Conservation (phyloP, 1,284 basidiomycete genomes). For the Vanrija pseudolonga region DNA sequence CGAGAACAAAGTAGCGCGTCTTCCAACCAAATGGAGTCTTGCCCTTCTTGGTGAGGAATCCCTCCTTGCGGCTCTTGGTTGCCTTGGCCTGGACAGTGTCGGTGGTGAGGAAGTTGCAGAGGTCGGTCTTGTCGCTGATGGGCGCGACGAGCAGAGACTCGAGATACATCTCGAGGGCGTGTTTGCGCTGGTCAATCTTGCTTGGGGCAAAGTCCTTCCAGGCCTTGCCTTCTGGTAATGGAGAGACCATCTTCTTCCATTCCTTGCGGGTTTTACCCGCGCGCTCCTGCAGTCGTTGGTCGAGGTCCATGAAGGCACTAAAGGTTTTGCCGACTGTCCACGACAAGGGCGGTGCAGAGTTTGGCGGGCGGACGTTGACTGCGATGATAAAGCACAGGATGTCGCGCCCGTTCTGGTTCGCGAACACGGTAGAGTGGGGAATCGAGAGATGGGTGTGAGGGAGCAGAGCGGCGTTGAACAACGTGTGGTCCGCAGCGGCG, state of each 20-base stretch:
- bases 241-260: constrained; percentile 69
- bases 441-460: constrained; percentile 43
- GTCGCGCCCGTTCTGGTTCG: constrained; percentile 44
- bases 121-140: constrained; percentile 81
- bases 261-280: constrained; percentile 60
- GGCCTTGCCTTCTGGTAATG: constrained; percentile 81
- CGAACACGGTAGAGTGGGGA: constrained; percentile 43
- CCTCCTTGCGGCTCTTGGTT: constrained; percentile 91
- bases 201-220: constrained; percentile 97
- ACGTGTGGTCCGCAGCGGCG: constrained; percentile 13
- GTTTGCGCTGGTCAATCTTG: constrained; percentile 91
- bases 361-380: constrained; percentile 41
- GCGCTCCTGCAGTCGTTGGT: constrained; percentile 58
- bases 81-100: constrained; percentile 77
- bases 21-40: constrained; percentile 94
- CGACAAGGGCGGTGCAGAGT: constrained; percentile 50
- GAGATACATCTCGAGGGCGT: constrained; percentile 78
- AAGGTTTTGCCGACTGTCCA: constrained; percentile 96
- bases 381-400: constrained; percentile 47
- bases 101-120: constrained; percentile 87
- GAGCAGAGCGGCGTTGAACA: constrained; percentile 34
- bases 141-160: constrained; percentile 78
- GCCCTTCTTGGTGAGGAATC: constrained; percentile 92
- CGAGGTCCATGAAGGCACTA: constrained; percentile 80
- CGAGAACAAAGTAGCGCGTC: constrained; percentile 86